Evolutionary conservation across 129 eudicot species (phyloP), one percentile per base, ranked within the genome.

Genomic region (Pseudognaphalium luteoalbum): DNA sequence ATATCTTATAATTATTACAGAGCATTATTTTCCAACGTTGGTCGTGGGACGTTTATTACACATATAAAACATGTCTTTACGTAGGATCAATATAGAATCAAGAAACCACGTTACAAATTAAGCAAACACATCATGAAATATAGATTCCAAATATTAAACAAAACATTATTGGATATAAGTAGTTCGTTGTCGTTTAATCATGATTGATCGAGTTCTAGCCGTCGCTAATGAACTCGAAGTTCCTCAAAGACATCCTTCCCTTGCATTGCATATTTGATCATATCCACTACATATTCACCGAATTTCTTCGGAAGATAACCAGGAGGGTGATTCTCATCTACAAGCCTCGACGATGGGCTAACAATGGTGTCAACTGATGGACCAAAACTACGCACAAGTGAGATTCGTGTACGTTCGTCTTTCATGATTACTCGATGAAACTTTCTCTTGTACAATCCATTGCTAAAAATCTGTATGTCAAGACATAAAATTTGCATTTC

Each of bases 341-440:
- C 68, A 62, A 76, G 72, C 82, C 77, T 75, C 3, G 76, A 47
- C 11, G 70, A 81, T 12, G 87, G 87, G 16, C 80, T 59, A n/a
- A 84, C 87, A 22, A 77, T 29, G 22, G 73, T 79, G 76, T 76
- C 82, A 4, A 80, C 76, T 44, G 84, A 81, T 72, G 87, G 85
- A 14, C 85, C 80, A 5, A 76, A 66, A 2, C 78, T 74, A 59
- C 64, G 76, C 66, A 69, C 84, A 6, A 80, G 51, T 41, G 82
- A 75, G 63, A 83, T 75, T 60, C 84, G 80, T 22, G 66, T 76
- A 25, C 68, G 75, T 28, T 66, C 59, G 28, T 80, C 80, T 14
- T 72, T 80, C 76, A 83, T 81, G n/a, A 83, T 22, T 6, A 76
- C 71, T 64, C 84, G 73, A 59, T 83, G 84, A 41, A 80, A 17